Conservation (phyloP, 1,284 basidiomycete genomes). For the Malassezia cuniculi region DNA sequence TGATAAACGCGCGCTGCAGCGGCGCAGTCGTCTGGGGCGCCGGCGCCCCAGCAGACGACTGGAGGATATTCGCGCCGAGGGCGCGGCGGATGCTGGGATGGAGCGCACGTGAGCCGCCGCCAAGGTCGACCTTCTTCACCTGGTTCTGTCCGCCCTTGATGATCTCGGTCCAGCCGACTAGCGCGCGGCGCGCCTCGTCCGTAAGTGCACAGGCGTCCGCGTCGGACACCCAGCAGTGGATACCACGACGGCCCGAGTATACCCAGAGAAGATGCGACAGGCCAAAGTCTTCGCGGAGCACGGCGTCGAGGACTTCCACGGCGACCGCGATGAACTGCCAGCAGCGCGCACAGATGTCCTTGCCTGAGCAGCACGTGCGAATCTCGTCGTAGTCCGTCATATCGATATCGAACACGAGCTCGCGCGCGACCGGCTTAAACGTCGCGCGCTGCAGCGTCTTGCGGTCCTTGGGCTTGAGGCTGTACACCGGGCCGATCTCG, state of each 20-base stretch:
- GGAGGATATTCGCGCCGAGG: slow-evolving; percentile 19
- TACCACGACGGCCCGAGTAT: slow-evolving; percentile 93
- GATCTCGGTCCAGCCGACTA: slow-evolving; percentile 77
- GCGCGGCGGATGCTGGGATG: slow-evolving; percentile 40
- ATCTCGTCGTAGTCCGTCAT: slow-evolving; percentile 98
- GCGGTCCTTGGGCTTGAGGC: slow-evolving; percentile 75
- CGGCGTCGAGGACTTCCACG: slow-evolving; percentile 69
- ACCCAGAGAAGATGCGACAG: slow-evolving; percentile 76
- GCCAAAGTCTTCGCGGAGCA: slow-evolving; percentile 71
- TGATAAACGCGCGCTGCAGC: slow-evolving; percentile 54
- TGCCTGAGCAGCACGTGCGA: slow-evolving; percentile 84
- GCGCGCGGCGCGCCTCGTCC: slow-evolving; percentile 74
- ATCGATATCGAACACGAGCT: slow-evolving; percentile 98
- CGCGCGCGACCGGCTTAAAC: slow-evolving; percentile 67
- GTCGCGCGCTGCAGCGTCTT: slow-evolving; percentile 66
- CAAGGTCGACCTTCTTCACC: slow-evolving; percentile 65
- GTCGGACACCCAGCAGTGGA: slow-evolving; percentile 96
- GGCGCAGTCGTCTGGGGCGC: slow-evolving; percentile 30
- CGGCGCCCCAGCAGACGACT: slow-evolving; percentile 5
- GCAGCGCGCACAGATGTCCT: slow-evolving; percentile 80
- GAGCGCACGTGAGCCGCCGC: slow-evolving; percentile 52
- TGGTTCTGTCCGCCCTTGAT: slow-evolving; percentile 65
- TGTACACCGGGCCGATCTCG: slow-evolving; percentile 91
- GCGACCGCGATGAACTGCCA: slow-evolving; percentile 91
- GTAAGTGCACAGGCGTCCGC: slow-evolving; percentile 71